phyloP scores from a whole-genome alignment of 495 filamentous ascomycete species.

The Lindgomyces ingoldianus region DNA sequence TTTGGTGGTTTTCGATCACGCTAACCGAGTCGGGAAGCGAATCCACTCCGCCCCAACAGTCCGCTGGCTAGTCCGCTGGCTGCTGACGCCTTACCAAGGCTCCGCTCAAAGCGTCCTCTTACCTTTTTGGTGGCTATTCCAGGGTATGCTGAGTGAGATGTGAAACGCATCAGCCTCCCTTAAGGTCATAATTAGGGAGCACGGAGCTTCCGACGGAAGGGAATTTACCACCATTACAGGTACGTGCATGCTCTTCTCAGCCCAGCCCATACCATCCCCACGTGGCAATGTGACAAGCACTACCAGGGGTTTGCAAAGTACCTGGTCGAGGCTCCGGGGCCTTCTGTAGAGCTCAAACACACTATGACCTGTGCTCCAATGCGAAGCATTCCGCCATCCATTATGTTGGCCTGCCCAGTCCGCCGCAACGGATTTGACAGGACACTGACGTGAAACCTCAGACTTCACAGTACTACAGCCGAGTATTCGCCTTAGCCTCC shows the following conservation, averaged over 20 bases:
- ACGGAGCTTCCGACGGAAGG: neutral
- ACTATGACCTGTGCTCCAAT: neutral
- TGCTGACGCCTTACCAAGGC: too few relatives aligned
- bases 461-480: neutral
- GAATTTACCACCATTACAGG: too few relatives aligned
- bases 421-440: neutral
- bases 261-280: neutral
- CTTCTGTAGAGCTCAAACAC: neutral
- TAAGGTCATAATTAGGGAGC: neutral
- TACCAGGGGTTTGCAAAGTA: slow-evolving; percentile 5
- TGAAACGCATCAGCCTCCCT: neutral
- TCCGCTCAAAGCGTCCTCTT: too few relatives aligned
- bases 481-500: neutral
- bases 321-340: neutral
- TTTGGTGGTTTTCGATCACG: neutral
- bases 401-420: neutral
- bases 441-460: neutral
- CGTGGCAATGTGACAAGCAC: neutral
- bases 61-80: neutral
- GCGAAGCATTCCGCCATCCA: neutral
- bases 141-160: neutral
- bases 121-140: too few relatives aligned
- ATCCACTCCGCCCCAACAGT: slow-evolving; percentile 1
- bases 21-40: neutral
- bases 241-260: neutral